phyloP scores from a whole-genome alignment of 352 stramenopile species.

The Phytophthora pisi region DNA sequence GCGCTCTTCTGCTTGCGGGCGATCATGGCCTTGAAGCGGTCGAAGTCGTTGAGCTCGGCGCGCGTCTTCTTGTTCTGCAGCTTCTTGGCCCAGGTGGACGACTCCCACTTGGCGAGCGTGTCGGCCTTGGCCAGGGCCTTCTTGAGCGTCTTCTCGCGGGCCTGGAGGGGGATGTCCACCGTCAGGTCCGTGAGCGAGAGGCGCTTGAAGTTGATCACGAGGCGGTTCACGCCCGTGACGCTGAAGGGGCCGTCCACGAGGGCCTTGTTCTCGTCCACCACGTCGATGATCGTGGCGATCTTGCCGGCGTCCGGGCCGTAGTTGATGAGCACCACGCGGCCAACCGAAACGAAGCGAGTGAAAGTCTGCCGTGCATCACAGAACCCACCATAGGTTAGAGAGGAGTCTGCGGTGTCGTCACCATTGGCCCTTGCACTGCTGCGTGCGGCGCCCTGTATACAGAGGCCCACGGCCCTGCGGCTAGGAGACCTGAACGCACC shows the following conservation, averaged over 20 bases:
- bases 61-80: slow-evolving; percentile 96
- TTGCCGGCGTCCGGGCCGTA: slow-evolving; percentile 98
- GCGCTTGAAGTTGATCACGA: slow-evolving; percentile 98
- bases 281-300: slow-evolving; percentile 99
- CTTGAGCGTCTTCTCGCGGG: slow-evolving; percentile 95
- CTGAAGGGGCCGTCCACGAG: slow-evolving; percentile 97
- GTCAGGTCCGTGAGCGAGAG: slow-evolving; percentile 98
- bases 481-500: slow-evolving; percentile 43
- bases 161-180: slow-evolving; percentile 95
- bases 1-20: slow-evolving; percentile 98
- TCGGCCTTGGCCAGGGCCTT: slow-evolving; percentile 88
- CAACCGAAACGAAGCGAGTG: slow-evolving; percentile 99
- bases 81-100: slow-evolving; percentile 98
- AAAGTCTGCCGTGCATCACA: slow-evolving; percentile 88
- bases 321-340: slow-evolving; percentile 99
- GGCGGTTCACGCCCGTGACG: slow-evolving; percentile 96
- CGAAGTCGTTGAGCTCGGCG: slow-evolving; percentile 96
- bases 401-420: too few species aligned
- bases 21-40: slow-evolving; percentile 99
- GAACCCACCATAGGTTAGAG: too few species aligned
- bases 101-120: slow-evolving; percentile 96
- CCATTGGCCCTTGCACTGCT: too few species aligned
- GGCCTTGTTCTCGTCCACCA: slow-evolving; percentile 99
- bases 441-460: too few species aligned
- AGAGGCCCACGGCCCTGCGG: too few species aligned